Percentiles rank a stretch among this genome's conserved stretches.
Conservation (phyloP, 2,329 filamentous ascomycete species). For the Sporothrix curviconia region DNA sequence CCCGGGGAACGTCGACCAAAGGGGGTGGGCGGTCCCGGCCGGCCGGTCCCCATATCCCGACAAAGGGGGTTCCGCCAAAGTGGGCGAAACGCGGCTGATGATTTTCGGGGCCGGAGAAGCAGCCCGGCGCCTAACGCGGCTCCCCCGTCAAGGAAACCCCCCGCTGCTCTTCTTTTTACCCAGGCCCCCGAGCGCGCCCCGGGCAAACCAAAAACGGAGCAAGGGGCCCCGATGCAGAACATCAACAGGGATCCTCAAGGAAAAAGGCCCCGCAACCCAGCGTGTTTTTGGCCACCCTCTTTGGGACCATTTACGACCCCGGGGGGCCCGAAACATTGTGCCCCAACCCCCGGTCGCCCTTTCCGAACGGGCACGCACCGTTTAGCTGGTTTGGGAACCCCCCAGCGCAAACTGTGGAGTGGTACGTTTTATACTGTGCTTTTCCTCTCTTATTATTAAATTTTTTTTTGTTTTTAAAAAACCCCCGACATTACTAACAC, state of each 20-base stretch:
- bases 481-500: too few relatives aligned
- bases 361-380: constrained; percentile 84
- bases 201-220: constrained; percentile 68
- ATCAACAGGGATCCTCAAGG: constrained; percentile 88
- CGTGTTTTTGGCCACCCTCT: constrained; percentile 86
- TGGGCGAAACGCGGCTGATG: constrained; percentile 46
- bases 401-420: constrained; percentile 76
- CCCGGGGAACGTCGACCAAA: too few relatives aligned
- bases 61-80: too few relatives aligned
- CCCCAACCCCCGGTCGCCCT: constrained; percentile 75
- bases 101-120: constrained; percentile 51
- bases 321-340: constrained; percentile 91
- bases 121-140: constrained; percentile 44
- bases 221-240: constrained; percentile 78
- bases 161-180: constrained; percentile 33
- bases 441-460: too few relatives aligned
- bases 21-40: too few relatives aligned
- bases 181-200: constrained; percentile 23
- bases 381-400: constrained; percentile 73
- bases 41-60: too few relatives aligned
- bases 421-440: too few relatives aligned
- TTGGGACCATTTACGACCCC: constrained; percentile 89
- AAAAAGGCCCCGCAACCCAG: constrained; percentile 85
- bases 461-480: too few relatives aligned
- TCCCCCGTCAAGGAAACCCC: constrained; percentile 33